Base-by-base conservation (phyloP, 306 rosid species). In the Cicer pinnatifidum region DNA sequence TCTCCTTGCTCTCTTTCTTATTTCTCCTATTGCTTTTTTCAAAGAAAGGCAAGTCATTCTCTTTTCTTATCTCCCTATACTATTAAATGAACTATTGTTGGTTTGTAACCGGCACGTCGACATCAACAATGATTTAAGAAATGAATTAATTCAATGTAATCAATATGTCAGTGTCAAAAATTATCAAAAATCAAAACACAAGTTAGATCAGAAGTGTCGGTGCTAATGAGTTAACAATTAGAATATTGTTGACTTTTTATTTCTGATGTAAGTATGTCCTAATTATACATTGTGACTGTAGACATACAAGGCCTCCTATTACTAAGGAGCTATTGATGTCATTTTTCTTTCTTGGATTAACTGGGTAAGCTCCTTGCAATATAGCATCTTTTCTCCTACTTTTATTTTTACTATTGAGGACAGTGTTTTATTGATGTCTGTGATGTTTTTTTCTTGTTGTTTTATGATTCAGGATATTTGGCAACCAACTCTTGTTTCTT, bases 401-500 rank as follows among this genome's bases (percentile, higher is more conserved):
- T 57, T 59, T 33, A 1, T 48, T 1, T 0, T 73, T 64, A 52
- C 3, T 20, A 33, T 2, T 58, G 37, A 2, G 4, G 33, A 0
- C 67, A 37, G 17, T 74, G n/a, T 64, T 23, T 43, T 65, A 19
- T 75, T 82, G 68, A 77, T 78, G 23, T 72, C 33, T 72, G 23
- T 52, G 68, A 15, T 45, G 48, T 47, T 37, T 64, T 64, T 47
- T 47, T 77, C 70, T 71, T 69, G 68, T 28, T 79, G 68, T 72
- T 63, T 81, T 60, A 73, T 69, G 51, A 58, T 75, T 75, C 77
- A 93, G 98, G 89, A 83, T 93, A 78, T 91, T 89, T 73, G 97
- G 96, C 80, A 93, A 89, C 82, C 98, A 93, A 89, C 93, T 93
- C 43, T 75, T 91, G 85, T 91, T 93, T 89, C 97, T 93, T 74